These are phyloP conservation scores for Acanthamoeba sp. DNA, from an alignment of 208 protist genomes.

Conservation along the genomic window DNA sequence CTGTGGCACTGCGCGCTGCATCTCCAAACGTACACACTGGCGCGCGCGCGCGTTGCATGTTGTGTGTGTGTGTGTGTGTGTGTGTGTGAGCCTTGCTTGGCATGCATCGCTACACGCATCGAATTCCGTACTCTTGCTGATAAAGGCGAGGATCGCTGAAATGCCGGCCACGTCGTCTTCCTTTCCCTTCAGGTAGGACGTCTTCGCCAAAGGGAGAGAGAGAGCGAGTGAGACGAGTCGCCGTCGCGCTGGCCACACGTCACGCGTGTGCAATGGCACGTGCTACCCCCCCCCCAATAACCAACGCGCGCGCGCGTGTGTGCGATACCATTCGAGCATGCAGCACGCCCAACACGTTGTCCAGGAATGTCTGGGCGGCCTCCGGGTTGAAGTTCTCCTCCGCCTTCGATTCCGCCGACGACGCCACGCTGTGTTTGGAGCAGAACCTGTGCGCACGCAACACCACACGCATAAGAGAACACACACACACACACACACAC, in stretches of 20 bases:
- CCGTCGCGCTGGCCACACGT: too few species aligned
- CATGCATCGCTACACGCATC: too few species aligned
- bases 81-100: too few species aligned
- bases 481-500: too few species aligned
- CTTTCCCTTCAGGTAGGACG: neutral
- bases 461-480: too few species aligned
- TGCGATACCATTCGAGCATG: neutral
- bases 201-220: neutral
- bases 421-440: neutral
- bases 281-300: too few species aligned
- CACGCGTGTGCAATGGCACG: too few species aligned
- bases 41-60: too few species aligned
- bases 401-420: neutral
- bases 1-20: neutral
- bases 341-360: neutral
- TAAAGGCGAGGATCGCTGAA: neutral
- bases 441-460: conserved; percentile 22
- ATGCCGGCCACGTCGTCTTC: neutral
- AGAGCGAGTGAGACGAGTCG: neutral
- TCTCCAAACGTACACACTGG: conserved; percentile 13
- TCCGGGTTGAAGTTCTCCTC: conserved; percentile 44
- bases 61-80: neutral
- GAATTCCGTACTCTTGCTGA: neutral
- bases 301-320: too few species aligned
- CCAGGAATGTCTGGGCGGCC: neutral